Evolutionary conservation across 129 eudicot genomes (phyloP).

Genomic region (Cynara cardunculus): DNA sequence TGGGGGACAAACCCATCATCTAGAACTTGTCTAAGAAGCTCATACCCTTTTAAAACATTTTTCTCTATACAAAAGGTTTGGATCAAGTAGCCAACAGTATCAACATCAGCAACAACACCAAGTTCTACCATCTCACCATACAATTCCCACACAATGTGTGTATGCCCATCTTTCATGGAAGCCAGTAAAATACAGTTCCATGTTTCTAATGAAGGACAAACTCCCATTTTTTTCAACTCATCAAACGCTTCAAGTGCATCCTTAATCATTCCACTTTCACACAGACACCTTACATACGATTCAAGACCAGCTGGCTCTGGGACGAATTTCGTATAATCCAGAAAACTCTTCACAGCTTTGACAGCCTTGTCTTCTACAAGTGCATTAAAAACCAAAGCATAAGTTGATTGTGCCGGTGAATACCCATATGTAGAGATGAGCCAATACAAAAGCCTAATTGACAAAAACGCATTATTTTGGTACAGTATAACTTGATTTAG

Average conservation of each 20-base stretch:
- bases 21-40: constrained; percentile 55
- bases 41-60: constrained; percentile 46
- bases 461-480: constrained; percentile 43
- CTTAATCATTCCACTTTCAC: constrained; percentile 51
- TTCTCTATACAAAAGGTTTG: constrained; percentile 56
- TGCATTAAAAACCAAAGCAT: constrained; percentile 38
- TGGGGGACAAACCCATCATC: constrained; percentile 57
- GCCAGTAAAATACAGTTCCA: constrained; percentile 54
- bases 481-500: constrained; percentile 44
- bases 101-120: constrained; percentile 55
- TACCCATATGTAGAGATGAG: constrained; percentile 37
- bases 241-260: constrained; percentile 54
- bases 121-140: constrained; percentile 53
- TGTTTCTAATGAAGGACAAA: constrained; percentile 40
- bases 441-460: constrained; percentile 57
- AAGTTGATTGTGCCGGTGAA: constrained; percentile 29
- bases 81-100: constrained; percentile 53
- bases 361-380: constrained; percentile 57
- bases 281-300: constrained; percentile 46
- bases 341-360: constrained; percentile 44
- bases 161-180: constrained; percentile 33
- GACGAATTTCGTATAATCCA: constrained; percentile 28
- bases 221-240: constrained; percentile 29
- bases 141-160: constrained; percentile 65
- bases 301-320: constrained; percentile 47